A percentile compares a stretch with the other conserved stretches of the same genome.
Conservation (phyloP, 306 rosid genomes). For the Notholithocarpus densiflorus region DNA sequence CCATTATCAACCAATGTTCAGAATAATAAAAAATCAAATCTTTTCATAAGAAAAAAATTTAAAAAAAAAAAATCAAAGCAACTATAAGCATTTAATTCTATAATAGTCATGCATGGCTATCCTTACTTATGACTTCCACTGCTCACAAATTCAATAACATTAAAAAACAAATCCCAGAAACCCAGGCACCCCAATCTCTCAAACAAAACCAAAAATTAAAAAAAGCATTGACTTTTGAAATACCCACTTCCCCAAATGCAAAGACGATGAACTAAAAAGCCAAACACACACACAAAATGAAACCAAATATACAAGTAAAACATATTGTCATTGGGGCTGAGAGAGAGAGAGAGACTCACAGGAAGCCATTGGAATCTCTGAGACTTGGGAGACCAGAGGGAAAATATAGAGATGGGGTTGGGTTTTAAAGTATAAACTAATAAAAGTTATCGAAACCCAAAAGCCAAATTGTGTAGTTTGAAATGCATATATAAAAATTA, state of each 20-base stretch:
- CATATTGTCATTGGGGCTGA: not conserved
- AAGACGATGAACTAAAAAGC: not conserved
- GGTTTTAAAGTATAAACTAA: no score
- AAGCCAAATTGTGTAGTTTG: not conserved
- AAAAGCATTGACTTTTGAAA: not conserved
- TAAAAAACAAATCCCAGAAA: not conserved
- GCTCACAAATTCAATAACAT: not conserved
- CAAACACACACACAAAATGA: not conserved
- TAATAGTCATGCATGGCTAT: not conserved
- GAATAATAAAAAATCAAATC: no score
- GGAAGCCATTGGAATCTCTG: constrained; percentile 52
- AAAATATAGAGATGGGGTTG: constrained; percentile 1
- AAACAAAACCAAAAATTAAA: not conserved
- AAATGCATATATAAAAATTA: no score
- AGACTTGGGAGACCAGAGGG: not conserved
- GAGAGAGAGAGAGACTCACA: constrained; percentile 45
- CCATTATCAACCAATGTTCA: not conserved
- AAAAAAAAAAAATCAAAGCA: not conserved
- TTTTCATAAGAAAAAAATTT: not conserved
- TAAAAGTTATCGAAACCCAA: not conserved
- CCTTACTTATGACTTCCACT: not conserved
- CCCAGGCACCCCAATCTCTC: not conserved
- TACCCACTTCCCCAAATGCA: not conserved
- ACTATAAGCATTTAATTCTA: no score
- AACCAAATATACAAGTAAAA: not conserved